Evolutionary conservation across 2,329 filamentous ascomycete genomes (phyloP).

Genomic region (Cytospora mali): DNA sequence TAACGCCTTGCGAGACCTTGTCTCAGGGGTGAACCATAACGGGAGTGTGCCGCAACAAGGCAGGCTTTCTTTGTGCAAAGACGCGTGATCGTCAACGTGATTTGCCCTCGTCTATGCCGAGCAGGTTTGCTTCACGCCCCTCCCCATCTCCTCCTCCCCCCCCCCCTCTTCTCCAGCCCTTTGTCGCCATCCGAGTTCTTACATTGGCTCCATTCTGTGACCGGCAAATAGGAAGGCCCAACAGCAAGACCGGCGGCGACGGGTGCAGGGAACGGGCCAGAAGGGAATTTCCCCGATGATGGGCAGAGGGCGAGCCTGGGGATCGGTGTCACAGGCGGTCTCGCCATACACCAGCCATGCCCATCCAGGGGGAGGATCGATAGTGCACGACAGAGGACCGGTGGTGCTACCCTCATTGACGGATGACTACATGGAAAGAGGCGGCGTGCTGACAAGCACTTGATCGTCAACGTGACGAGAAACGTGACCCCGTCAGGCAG

Average conservation of each 20-base stretch:
- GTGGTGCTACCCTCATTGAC: constrained; percentile 21
- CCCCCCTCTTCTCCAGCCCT: constrained; percentile 16
- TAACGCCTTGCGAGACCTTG: constrained; percentile 26
- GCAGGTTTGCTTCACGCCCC: constrained; percentile 25
- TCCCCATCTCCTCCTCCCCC: constrained; percentile 12
- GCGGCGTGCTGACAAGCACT: constrained; percentile 27
- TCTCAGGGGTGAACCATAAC: constrained; percentile 22
- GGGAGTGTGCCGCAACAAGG: constrained; percentile 20
- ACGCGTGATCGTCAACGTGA: constrained; percentile 26
- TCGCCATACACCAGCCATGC: constrained; percentile 25
- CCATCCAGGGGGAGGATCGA: constrained; percentile 13
- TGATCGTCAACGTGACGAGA: constrained; percentile 28
- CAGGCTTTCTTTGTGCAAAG: constrained; percentile 26
- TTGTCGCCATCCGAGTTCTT: constrained; percentile 4
- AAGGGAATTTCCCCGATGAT: constrained; percentile 8
- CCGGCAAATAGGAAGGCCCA: constrained; percentile 16
- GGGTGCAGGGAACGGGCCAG: constrained; percentile 8
- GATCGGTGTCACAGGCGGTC: constrained; percentile 23
- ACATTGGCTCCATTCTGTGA: constrained; percentile 15
- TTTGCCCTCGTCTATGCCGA: constrained; percentile 24
- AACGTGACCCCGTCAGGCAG: constrained; percentile 28
- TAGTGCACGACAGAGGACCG: constrained; percentile 24
- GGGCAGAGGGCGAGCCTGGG: constrained; percentile 4
- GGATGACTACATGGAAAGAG: constrained; percentile 27
- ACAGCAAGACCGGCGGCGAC: constrained; percentile 1